Evolutionary conservation across 352 stramenopile genomes (phyloP).

Genomic region (Phytophthora palmivora): DNA sequence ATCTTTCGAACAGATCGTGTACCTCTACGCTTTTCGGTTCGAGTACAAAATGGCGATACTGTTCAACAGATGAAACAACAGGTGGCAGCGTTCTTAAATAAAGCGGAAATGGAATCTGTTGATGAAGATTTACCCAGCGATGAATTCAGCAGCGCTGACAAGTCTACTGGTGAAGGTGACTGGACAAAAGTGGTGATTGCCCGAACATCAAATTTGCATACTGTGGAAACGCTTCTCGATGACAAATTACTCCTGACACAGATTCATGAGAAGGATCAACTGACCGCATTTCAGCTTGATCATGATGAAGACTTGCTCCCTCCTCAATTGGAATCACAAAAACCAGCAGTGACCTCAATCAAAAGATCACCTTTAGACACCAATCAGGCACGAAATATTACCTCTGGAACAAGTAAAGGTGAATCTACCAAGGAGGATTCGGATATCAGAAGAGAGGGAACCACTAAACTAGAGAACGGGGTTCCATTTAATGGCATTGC

Average conservation of each 20-base stretch:
- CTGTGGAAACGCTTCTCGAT: conserved; percentile 72
- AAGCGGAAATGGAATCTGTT: conserved; percentile 13
- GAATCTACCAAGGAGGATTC: background rate
- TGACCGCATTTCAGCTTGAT: conserved; percentile 80
- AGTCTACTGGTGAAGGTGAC: conserved; percentile 10
- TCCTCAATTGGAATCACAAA: conserved; percentile 7
- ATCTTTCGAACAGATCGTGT: conserved; percentile 80
- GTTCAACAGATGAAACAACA: conserved; percentile 74
- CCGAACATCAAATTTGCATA: conserved; percentile 63
- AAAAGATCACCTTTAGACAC: background rate
- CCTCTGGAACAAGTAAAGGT: background rate
- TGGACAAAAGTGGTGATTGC: conserved; percentile 61
- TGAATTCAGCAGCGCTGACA: conserved; percentile 4
- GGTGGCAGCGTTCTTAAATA: conserved; percentile 53
- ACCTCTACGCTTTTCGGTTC: conserved; percentile 81
- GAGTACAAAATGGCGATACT: conserved; percentile 63
- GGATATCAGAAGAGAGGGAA: background rate
- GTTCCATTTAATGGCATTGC: background rate
- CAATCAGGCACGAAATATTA: conserved; percentile 4
- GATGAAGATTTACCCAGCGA: background rate
- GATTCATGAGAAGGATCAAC: conserved; percentile 80
- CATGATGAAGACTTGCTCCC: conserved; percentile 31
- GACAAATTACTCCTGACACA: conserved; percentile 64
- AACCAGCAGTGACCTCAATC: background rate
- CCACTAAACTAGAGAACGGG: conserved; percentile 5